Evolutionary conservation across 352 stramenopile genomes (phyloP), one percentile per base, ranked within the genome.

Genomic region (Elongisporangium prolatum): DNA sequence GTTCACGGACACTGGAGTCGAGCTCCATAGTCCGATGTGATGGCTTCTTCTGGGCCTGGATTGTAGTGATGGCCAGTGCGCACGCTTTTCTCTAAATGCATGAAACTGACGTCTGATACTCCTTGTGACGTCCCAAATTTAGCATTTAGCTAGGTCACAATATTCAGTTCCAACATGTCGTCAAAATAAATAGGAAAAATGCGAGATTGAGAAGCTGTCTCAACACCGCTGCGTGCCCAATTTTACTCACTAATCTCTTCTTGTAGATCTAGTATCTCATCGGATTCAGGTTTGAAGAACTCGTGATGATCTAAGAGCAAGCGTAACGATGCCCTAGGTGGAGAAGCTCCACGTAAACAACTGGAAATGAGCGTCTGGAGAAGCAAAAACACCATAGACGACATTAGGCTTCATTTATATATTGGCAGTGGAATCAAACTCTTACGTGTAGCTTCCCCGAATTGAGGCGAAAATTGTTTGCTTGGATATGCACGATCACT

Each of bases 251-350:
- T n/a, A 4, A 34, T 34, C 4, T 34, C 25, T 34, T 34, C 25
- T 40, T 40, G 28, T 13, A 13, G 28, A 40, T 40, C 28, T 9
- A n/a, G n/a, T 13, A 13, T 8, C 5, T 40, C 28, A 40, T 62
- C 60, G 14, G 63, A 59, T 7, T 64, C 50, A 6, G 58, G 50
- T 25, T 60, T 52, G 50, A 69, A 69, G 21, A 51, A 63, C 44
- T 61, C 58, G 22, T 69, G 57, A 13, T 62, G 61, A n/a, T 63
- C 24, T 13, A 69, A 48, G 11, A 69, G 47, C 22, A 56, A 11
- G 17, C 58, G 53, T 48, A 54, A 25, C n/a, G 34, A 56, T n/a
- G 21, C 24, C 20, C 40, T 18, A 7, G 21, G n/a, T n/a, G 20
- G 11, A 54, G 52, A 59, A 6, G 9, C 17, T 0, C 21, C 16